Base-by-base conservation (phyloP, 768 basidiomycete genomes). In the Crucibulum laeve region DNA sequence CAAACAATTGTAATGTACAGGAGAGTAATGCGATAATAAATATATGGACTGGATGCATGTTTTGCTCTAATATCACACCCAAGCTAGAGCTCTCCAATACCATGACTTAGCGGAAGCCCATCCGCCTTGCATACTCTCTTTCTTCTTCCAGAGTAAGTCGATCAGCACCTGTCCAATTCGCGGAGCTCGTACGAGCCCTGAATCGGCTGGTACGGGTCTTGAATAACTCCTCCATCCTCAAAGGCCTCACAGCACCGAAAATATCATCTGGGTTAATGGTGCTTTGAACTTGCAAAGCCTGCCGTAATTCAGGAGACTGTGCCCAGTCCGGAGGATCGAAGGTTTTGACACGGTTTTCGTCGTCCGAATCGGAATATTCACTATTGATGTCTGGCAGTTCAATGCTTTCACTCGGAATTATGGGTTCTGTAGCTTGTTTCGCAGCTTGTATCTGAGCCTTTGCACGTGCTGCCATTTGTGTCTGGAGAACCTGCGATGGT, bases 111-210 rank as follows among this genome's bases (percentile, higher is more conserved):
- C 69, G 76, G 63, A 80, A 97, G 5, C 94, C 93, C 95, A 98
- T 98, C 45, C 88, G 74, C 55, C 76, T 76, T 4, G 85, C 91
- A 60, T 97, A 98, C 50, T 91, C 88, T 45, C 73, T 67, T 64
- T 94, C 84, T 64, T 97, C 95, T 50, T 86, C 82, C 18, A 71
- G 62, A 13, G 91, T 94, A 53, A 98, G 66, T 19, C 82, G 74
- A 65, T 97, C 95, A n/a, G 84, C 66, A n/a, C 91, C 91, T 4
- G 82, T 77, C 95, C 95, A 98, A 60, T 96, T 96, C 25, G 95
- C 95, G 8, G 91, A 94, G 55, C 91, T 94, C 6, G 91, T 90
- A 37, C 95, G 75, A 5, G 89, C 85, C 45, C 94, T 74, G 71
- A 96, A 96, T 39, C 85, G 77, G 51, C 83, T 87, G 14, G 81